Percentiles rank a stretch among this genome's conserved stretches.
phyloP scores from a whole-genome alignment of 73 alveolate genomes.

The Paramecium pentaurelia region DNA sequence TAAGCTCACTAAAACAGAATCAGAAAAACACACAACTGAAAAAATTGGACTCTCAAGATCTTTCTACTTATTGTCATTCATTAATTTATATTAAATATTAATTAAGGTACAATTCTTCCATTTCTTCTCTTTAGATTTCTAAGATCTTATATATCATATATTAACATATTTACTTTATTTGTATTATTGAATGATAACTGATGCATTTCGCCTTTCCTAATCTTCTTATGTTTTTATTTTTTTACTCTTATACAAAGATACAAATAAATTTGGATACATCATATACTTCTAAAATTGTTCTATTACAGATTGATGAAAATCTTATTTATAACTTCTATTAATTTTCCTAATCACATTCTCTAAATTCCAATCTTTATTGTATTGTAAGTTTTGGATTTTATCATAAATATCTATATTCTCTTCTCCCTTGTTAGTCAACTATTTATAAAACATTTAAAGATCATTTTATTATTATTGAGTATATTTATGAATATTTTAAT shows the following conservation, averaged over 20 bases:
- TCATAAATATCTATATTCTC: neutral
- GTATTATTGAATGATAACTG: neutral
- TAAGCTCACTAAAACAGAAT: neutral
- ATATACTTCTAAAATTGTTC: neutral
- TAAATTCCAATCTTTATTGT: neutral
- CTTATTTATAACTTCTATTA: neutral
- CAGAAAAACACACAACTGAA: neutral
- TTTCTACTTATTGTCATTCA: neutral
- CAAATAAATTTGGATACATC: neutral
- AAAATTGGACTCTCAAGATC: slow-evolving; percentile 13
- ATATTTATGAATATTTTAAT: neutral
- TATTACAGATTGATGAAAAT: neutral
- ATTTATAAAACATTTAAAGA: neutral
- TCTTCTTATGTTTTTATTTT: neutral
- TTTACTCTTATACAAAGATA: neutral
- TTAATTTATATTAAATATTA: neutral
- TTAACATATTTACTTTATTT: neutral
- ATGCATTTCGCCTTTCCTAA: neutral
- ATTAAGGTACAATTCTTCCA: neutral
- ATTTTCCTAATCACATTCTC: neutral
- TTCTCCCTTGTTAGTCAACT: neutral
- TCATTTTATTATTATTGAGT: neutral
- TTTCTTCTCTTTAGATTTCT: neutral
- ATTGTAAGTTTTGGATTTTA: neutral
- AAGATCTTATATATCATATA: neutral